A percentile compares a stretch with the other conserved stretches of the same genome.
phyloP scores from a whole-genome alignment of 2,329 filamentous ascomycete species.

The Microcera coccophila region DNA sequence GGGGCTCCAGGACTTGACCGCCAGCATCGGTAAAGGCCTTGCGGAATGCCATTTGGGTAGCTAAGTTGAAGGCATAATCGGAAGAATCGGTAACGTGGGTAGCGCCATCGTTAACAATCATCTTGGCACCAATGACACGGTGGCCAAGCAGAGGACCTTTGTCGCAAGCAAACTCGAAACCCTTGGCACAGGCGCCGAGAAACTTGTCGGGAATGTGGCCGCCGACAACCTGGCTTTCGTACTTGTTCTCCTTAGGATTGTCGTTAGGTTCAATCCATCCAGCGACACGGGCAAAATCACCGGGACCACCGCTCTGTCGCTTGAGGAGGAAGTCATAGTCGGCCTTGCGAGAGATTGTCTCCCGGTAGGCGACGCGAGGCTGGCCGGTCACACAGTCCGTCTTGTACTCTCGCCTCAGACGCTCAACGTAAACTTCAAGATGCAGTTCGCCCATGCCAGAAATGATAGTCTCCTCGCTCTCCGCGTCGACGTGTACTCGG shows the following conservation, averaged over 20 bases:
- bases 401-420: slow-evolving; percentile 93
- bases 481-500: slow-evolving; percentile 84
- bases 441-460: slow-evolving; percentile 98
- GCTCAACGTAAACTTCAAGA: slow-evolving; percentile 95
- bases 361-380: slow-evolving; percentile 93
- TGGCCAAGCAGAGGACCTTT: slow-evolving; percentile 92
- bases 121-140: slow-evolving; percentile 80
- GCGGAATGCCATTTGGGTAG: slow-evolving; percentile 93
- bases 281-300: slow-evolving; percentile 89
- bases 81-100: slow-evolving; percentile 98
- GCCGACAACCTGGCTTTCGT: slow-evolving; percentile 82
- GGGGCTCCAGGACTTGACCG: slow-evolving; percentile 83
- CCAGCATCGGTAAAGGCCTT: slow-evolving; percentile 81
- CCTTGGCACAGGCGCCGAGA: slow-evolving; percentile 90
- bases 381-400: slow-evolving; percentile 95
- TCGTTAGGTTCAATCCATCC: slow-evolving; percentile 88
- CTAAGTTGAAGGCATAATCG: slow-evolving; percentile 91
- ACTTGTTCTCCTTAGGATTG: slow-evolving; percentile 68
- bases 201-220: slow-evolving; percentile 95
- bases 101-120: slow-evolving; percentile 94
- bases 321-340: slow-evolving; percentile 91
- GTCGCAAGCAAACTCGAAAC: slow-evolving; percentile 76
- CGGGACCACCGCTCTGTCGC: slow-evolving; percentile 92
- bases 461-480: slow-evolving; percentile 96
- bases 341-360: slow-evolving; percentile 77